Conservation (phyloP, 169 alveolate species). For the Plasmodium vivax region DNA sequence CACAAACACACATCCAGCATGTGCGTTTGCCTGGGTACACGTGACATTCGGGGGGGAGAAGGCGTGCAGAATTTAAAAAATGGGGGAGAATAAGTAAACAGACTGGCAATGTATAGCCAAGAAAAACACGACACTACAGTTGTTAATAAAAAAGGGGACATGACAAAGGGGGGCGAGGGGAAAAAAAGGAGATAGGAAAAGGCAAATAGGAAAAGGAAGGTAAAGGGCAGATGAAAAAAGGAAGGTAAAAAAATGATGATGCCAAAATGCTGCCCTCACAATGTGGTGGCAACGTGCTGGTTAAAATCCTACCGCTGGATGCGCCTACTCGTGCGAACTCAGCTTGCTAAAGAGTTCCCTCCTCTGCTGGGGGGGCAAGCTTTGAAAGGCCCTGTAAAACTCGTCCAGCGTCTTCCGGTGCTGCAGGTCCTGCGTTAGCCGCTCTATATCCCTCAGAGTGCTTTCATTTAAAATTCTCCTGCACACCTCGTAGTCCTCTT, state of each 20-base stretch:
- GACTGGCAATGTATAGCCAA: neutral
- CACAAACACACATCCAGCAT: neutral
- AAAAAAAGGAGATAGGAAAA: neutral
- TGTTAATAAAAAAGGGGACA: neutral
- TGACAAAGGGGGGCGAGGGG: neutral
- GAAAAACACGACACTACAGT: neutral
- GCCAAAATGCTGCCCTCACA: neutral
- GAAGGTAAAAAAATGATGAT: no score
- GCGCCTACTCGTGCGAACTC: slow-evolving; percentile 6
- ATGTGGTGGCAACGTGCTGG: neutral
- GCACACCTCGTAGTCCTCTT: slow-evolving; percentile 58
- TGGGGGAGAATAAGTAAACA: neutral
- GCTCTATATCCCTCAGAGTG: slow-evolving; percentile 12
- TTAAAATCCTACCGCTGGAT: neutral
- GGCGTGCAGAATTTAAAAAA: neutral
- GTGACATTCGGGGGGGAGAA: neutral
- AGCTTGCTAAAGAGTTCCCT: slow-evolving; percentile 44
- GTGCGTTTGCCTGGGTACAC: neutral
- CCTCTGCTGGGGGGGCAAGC: slow-evolving; percentile 4
- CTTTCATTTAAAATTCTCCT: slow-evolving; percentile 36
- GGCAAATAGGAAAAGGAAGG: neutral
- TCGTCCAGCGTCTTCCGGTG: slow-evolving; percentile 21
- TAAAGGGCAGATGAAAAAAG: neutral
- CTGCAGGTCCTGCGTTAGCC: neutral
- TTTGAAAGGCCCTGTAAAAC: slow-evolving; percentile 29